Evolutionary conservation across 805 yeast genomes (phyloP).

Genomic region (Ogataea pignaliae): DNA sequence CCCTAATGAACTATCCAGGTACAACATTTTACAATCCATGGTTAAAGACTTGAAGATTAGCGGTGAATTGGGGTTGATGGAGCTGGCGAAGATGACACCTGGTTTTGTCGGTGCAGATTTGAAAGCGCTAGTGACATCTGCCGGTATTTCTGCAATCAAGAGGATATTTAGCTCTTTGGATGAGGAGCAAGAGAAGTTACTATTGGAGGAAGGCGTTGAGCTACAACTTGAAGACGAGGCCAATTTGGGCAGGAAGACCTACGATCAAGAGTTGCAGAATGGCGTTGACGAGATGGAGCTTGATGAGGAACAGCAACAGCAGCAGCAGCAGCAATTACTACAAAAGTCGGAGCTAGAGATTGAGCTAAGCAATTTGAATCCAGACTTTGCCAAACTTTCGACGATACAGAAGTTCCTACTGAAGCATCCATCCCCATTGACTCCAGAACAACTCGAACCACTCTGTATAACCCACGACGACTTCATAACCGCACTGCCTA

Average conservation of each 20-base stretch:
- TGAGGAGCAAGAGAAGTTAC: constrained; percentile 33
- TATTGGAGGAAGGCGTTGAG: constrained; percentile 14
- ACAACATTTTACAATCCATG: constrained; percentile 72
- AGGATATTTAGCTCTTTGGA: constrained; percentile 70
- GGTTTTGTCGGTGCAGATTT: constrained; percentile 98
- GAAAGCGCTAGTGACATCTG: constrained; percentile 89
- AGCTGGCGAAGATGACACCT: constrained; percentile 87
- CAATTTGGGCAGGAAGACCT: no score
- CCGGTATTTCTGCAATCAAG: constrained; percentile 91
- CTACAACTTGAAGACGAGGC: constrained; percentile 6
- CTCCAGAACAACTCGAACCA: constrained; percentile 69
- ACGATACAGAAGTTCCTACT: constrained; percentile 69
- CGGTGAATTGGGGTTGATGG: constrained; percentile 64
- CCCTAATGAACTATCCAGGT: constrained; percentile 83
- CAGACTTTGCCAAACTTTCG: constrained; percentile 30
- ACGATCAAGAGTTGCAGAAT: constrained; percentile 1
- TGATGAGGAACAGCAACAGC: constrained; percentile 8
- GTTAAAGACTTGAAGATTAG: constrained; percentile 60
- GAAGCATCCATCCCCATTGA: constrained; percentile 75
- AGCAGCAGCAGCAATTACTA: no score
- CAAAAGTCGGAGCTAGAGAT: not conserved
- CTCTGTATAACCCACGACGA: constrained; percentile 75
- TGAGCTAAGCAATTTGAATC: constrained; percentile 2
- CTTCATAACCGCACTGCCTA: constrained; percentile 80
- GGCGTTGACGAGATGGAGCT: constrained; percentile 23